Percentiles rank a stretch among this genome's conserved stretches.
These are phyloP conservation scores for Coemansia sp. DNA, from an alignment of 192 early-diverging fungal species.

Conservation along the genomic window DNA sequence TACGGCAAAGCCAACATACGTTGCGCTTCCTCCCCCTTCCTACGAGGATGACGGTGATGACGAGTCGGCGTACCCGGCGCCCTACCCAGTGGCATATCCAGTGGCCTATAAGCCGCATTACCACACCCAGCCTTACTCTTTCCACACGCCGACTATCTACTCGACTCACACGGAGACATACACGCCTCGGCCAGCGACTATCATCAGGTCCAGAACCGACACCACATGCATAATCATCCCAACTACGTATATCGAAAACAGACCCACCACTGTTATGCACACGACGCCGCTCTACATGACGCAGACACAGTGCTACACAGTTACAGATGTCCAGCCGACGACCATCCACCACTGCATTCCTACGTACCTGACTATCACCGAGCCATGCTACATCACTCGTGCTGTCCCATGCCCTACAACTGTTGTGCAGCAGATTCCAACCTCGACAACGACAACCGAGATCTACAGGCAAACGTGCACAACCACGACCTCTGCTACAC, in stretches of 20 bases:
- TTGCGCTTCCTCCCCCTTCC: no score
- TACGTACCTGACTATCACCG: constrained; percentile 38
- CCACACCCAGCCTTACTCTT: constrained; percentile 8
- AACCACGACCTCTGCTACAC: constrained; percentile 14
- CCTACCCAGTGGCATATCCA: no score
- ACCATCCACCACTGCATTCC: constrained; percentile 38
- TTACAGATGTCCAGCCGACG: constrained; percentile 27
- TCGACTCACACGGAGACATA: constrained; percentile 32
- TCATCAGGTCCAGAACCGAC: constrained; percentile 27
- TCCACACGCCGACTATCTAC: constrained; percentile 27
- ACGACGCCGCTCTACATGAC: constrained; percentile 37
- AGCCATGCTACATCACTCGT: constrained; percentile 12
- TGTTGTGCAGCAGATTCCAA: constrained; percentile 23
- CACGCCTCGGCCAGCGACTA: constrained; percentile 19
- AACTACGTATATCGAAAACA: constrained; percentile 20
- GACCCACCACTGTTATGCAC: constrained; percentile 21
- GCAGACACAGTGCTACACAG: constrained; percentile 27
- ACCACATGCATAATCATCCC: constrained; percentile 26
- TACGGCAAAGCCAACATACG: neutral
- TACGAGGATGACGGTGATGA: no score
- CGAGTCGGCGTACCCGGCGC: no score
- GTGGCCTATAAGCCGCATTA: neutral
- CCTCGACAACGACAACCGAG: constrained; percentile 28
- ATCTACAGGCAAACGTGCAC: constrained; percentile 19
- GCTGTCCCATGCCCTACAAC: constrained; percentile 24